Base-by-base conservation (phyloP, 2,329 filamentous ascomycete genomes). In the Trichoderma pleuroti region DNA sequence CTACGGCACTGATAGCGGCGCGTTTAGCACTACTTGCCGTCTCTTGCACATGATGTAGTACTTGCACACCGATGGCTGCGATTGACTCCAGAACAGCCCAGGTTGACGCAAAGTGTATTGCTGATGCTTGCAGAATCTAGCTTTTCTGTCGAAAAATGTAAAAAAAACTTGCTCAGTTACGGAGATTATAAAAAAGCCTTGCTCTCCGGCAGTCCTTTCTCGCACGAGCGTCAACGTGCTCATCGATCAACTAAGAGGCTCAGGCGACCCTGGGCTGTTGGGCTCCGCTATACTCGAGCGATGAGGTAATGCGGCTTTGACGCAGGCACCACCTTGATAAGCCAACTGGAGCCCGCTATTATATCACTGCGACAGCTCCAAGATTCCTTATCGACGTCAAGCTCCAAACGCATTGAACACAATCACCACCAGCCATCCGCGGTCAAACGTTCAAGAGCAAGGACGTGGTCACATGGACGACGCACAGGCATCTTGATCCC, bases 251-350 rank as follows among this genome's bases (percentile, higher is more conserved):
- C 14, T 11, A 6, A 21, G n/a, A 52, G 28, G 49, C 49, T 54
- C 49, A 2, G 18, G 21, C 5, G 12, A 30, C 5, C 16, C 10
- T 26, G 42, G 59, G 59, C 16, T 18, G 60, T 21, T 42, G 26
- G 62, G 42, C 42, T 49, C 62, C 46, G 36, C 42, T 49, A 34
- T 14, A n/a, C n/a, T n/a, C n/a, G n/a, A 28, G 36, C 63, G 39
- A 64, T 66, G 63, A 56, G 63, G 63, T 66, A 66, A 66, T 66
- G 34, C 63, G 26, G 63, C 28, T 24, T 49, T 54, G 42, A 66
- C 46, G 46, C 63, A 52, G 61, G 26, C 61, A 64, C 60, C 34
- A 36, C 34, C 34, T 36, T 61, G 60, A 42, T 46, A 63, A 46
- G 26, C 56, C 30, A 12, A 21, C 42, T 24, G 56, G 56, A 59